Evolutionary conservation across 2,329 filamentous ascomycete species (phyloP).

Genomic region (Pestalotiopsis sp.): DNA sequence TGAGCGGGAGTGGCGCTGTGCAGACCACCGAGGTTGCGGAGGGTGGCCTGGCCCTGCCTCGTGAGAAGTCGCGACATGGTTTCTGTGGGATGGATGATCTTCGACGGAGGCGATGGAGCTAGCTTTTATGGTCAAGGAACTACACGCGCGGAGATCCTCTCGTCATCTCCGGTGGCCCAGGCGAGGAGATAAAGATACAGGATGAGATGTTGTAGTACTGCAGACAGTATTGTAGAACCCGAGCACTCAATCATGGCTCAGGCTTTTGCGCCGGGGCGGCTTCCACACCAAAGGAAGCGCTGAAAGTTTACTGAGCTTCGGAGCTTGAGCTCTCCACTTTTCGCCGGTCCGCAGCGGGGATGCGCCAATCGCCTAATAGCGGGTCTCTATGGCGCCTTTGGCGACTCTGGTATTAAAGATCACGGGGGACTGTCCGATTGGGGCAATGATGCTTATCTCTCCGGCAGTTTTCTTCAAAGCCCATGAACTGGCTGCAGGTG

Average conservation of each 20-base stretch:
- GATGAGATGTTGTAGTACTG: not conserved
- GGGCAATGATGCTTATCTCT: not conserved
- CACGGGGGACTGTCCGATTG: not conserved
- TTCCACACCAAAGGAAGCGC: not conserved
- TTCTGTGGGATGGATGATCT: not conserved
- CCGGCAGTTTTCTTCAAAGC: not conserved
- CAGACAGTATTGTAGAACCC: not conserved
- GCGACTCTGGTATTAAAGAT: not conserved
- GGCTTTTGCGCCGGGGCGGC: not conserved
- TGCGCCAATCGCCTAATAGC: slow-evolving; percentile 9
- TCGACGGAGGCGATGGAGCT: not conserved
- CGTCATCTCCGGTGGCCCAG: not conserved
- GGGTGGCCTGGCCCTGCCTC: not conserved
- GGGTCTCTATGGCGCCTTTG: slow-evolving; percentile 5
- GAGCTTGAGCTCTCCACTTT: slow-evolving; percentile 7
- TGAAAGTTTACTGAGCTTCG: slow-evolving; percentile 4
- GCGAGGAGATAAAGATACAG: not conserved
- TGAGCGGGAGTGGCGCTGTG: not conserved
- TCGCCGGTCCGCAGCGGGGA: slow-evolving; percentile 5
- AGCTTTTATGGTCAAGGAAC: not conserved
- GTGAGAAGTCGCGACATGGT: slow-evolving; percentile 10
- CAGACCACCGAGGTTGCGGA: slow-evolving; percentile 2
- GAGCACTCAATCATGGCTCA: not conserved
- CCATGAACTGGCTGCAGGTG: not conserved
- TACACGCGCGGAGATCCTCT: not conserved